Evolutionary conservation across 805 yeast genomes (phyloP), one percentile per base, ranked within the genome.

Genomic region (Saturnispora saitoi): DNA sequence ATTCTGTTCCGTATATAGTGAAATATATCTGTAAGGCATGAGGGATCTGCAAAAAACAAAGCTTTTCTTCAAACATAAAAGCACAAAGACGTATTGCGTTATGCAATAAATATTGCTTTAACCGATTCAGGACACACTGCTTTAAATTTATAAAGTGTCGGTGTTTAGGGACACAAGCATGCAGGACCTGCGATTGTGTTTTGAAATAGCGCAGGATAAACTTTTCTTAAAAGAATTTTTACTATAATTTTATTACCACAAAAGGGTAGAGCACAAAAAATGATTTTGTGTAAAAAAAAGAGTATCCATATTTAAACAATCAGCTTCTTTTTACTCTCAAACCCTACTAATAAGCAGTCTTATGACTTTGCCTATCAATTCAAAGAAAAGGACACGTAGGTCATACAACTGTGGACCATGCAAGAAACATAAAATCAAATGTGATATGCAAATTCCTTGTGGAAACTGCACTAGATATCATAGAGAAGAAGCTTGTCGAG

Each of bases 381-480:
- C 41, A 12, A 55, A 46, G 17, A 69, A 69, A 52, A 56, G 75
- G 48, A 70, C 69, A 44, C 60, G 81, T 51, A 62, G 80, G 39
- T 71, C 77, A n/a, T 76, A 76, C 56, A 71, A 72, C 48, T 77
- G 81, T 58, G 81, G 80, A 1, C 79, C 78, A 2, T 77, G 81
- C 54, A 74, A 74, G 54, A 58, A 64, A n/a, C 70, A 72, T 49
- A 76, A 77, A 58, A 73, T 75, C 56, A 75, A 74, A 55, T 77
- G 81, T 60, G 78, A 77, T 53, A 67, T 73, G 49, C 56, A 63
- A 42, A 61, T 62, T 7, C 80, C 80, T 0, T 76, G 81, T 56
- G 61, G 70, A 2, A 66, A 74, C 22, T 76, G 81, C 54, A 29
- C 43, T 10, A 52, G 50, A 32, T 56, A 54, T 31, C 48, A 48